Evolutionary conservation across 176 grass and related monocot species (phyloP).

Genomic region (Aegilops tauschii): DNA sequence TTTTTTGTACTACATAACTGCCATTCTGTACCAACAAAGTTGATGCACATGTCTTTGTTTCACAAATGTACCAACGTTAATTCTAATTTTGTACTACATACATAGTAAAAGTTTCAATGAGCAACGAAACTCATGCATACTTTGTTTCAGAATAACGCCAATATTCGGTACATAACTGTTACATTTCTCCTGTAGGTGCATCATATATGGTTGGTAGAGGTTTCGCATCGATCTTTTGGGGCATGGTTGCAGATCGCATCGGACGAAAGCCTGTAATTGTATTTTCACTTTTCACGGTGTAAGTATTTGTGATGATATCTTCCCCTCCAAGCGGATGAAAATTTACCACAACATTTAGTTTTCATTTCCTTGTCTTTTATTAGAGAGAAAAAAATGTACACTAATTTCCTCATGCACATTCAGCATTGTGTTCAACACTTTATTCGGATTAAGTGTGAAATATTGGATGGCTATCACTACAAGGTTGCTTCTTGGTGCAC

Average conservation of each 20-base stretch:
- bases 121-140: neutral
- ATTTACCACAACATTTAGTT: neutral
- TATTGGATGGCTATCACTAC: slow-evolving; percentile 71
- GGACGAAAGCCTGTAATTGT: slow-evolving; percentile 69
- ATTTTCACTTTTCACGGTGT: slow-evolving; percentile 56
- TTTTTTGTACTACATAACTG: neutral
- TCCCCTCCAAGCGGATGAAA: neutral
- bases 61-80: neutral
- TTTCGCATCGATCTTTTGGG: slow-evolving; percentile 67
- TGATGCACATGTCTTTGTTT: neutral
- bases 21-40: neutral
- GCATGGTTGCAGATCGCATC: slow-evolving; percentile 56
- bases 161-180: neutral
- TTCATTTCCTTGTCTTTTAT: neutral
- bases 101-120: neutral
- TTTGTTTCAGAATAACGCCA: neutral
- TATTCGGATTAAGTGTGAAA: slow-evolving; percentile 70
- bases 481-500: slow-evolving; percentile 58
- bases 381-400: neutral
- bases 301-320: neutral
- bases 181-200: slow-evolving; percentile 43
- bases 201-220: slow-evolving; percentile 73
- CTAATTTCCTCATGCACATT: neutral
- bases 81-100: neutral
- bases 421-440: slow-evolving; percentile 62